Conservation (phyloP, 2,329 filamentous ascomycete species). For the Purpureocillium takamizusanense region DNA sequence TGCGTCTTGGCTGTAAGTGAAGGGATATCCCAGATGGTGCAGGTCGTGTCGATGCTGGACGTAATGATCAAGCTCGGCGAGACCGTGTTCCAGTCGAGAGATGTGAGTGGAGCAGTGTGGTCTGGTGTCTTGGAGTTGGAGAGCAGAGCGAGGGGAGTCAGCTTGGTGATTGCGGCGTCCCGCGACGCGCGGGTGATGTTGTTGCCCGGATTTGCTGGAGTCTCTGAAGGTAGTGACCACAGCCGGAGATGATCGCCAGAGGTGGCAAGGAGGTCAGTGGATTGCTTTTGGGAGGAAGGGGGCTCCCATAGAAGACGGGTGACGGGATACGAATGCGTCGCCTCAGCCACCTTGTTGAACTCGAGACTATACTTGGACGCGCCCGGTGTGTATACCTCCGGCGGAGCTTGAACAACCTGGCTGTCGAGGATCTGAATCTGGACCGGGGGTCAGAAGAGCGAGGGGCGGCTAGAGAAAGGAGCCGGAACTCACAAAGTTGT, state of each 20-base stretch:
- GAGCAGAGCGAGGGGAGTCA: conserved; percentile 84
- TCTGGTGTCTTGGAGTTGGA: conserved; percentile 98
- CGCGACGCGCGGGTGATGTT: conserved; percentile 56
- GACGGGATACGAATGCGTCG: conserved; percentile 94
- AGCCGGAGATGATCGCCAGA: conserved; percentile 89
- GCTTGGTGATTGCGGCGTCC: conserved; percentile 58
- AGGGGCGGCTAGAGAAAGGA: conserved; percentile 1
- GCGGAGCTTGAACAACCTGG: conserved; percentile 61
- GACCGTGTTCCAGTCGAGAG: conserved; percentile 95
- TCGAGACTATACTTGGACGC: conserved; percentile 70
- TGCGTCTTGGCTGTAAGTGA: conserved; percentile 97
- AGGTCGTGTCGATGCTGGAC: conserved; percentile 96
- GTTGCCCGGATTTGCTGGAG: conserved; percentile 45
- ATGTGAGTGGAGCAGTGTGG: conserved; percentile 92
- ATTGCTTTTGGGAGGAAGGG: conserved; percentile 88
- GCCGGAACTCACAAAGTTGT: conserved; percentile 72
- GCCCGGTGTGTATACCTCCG: conserved; percentile 61
- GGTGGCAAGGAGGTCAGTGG: conserved; percentile 87
- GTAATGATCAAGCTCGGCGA: conserved; percentile 97
- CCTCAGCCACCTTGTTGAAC: conserved; percentile 89
- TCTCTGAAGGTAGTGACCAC: conserved; percentile 80
- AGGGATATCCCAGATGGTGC: conserved; percentile 98
- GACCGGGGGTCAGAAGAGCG: conserved; percentile 4
- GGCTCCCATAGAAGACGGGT: conserved; percentile 94
- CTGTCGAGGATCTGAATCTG: conserved; percentile 97